Percentiles rank a stretch among this genome's conserved stretches.
Conservation (phyloP, 345 rosid genomes). For the Geranium brycei region DNA sequence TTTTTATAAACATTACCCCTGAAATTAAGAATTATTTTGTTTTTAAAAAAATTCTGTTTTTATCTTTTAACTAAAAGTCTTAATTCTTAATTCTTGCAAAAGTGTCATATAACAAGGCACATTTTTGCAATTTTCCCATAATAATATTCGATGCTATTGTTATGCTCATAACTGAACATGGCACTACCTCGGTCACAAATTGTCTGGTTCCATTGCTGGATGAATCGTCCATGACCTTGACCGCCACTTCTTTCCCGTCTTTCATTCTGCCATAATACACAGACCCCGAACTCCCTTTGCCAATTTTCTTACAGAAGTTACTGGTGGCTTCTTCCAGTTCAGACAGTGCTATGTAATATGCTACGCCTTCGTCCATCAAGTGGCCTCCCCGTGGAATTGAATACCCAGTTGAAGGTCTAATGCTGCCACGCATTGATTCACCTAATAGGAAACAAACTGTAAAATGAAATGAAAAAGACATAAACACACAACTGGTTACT, state of each 20-base stretch:
- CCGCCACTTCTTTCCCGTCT: slow-evolving; percentile 92
- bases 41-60: neutral
- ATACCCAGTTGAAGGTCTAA: slow-evolving; percentile 37
- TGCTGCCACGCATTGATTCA: slow-evolving; percentile 27
- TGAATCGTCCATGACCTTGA: slow-evolving; percentile 68
- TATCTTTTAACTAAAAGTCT: no score
- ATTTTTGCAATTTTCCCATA: neutral
- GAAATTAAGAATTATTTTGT: neutral
- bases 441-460: slow-evolving; percentile 27
- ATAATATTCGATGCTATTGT: no score
- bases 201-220: slow-evolving; percentile 55
- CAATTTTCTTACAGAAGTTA: slow-evolving; percentile 59
- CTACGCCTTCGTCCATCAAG: slow-evolving; percentile 65
- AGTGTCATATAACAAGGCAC: no score
- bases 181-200: slow-evolving; percentile 82
- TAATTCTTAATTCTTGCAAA: no score
- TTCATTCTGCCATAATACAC: slow-evolving; percentile 90
- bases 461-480: slow-evolving; percentile 2
- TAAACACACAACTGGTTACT: neutral
- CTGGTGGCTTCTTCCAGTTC: slow-evolving; percentile 74
- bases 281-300: slow-evolving; percentile 88
- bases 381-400: slow-evolving; percentile 48
- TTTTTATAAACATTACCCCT: neutral
- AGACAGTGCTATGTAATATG: slow-evolving; percentile 54
- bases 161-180: neutral